phyloP scores from a whole-genome alignment of 345 rosid species.

The Garcia nutans region DNA sequence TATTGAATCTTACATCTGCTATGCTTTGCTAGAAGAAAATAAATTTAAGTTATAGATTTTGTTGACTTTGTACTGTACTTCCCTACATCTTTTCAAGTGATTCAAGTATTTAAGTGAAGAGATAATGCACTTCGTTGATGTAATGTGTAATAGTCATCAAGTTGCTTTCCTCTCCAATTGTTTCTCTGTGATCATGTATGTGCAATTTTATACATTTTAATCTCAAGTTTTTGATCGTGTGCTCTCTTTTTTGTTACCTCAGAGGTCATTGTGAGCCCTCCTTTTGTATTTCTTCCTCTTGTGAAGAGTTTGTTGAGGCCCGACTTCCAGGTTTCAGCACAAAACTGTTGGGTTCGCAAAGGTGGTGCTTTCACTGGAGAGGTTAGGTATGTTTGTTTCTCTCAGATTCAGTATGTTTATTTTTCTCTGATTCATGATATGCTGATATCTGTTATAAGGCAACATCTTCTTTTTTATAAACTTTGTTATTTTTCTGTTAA shows the following conservation, averaged over 20 bases:
- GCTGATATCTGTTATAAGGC: neutral
- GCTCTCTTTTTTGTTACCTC: neutral
- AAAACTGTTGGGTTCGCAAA: constrained; percentile 69
- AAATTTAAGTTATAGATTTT: neutral
- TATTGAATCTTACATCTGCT: neutral
- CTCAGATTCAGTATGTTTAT: constrained; percentile 31
- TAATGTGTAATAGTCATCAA: neutral
- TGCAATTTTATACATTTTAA: neutral
- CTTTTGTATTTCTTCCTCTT: constrained; percentile 55
- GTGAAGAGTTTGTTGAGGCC: constrained; percentile 47
- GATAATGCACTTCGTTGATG: too few species aligned
- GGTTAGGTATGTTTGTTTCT: constrained; percentile 43
- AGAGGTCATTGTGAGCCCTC: constrained; percentile 7
- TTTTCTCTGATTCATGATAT: neutral
- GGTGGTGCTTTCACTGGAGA: constrained; percentile 77
- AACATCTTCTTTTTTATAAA: neutral
- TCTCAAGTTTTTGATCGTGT: neutral
- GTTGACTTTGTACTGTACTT: neutral
- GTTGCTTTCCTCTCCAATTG: neutral
- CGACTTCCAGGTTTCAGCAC: constrained; percentile 66
- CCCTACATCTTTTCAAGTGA: neutral
- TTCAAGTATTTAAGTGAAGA: neutral
- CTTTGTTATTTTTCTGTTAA: neutral
- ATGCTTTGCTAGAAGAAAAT: neutral
- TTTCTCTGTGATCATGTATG: neutral